Conservation (phyloP, 129 eudicot genomes). For the Pulicaria dysenterica region DNA sequence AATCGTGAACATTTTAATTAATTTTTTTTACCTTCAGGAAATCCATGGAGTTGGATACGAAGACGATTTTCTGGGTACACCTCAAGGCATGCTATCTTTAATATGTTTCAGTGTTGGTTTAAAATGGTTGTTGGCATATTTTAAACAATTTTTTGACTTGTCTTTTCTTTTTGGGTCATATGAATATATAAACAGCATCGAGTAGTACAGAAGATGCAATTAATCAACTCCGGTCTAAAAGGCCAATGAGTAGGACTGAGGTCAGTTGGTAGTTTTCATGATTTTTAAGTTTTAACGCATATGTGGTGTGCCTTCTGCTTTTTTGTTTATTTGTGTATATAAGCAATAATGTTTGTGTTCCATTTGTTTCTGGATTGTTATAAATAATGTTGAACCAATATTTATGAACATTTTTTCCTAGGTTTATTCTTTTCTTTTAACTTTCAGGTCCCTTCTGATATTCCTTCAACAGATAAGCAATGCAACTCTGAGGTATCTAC, state of each 20-base stretch:
- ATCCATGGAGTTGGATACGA: conserved; percentile 59
- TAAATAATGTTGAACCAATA: too few species aligned
- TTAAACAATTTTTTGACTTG: not conserved
- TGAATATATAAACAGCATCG: conserved; percentile 41
- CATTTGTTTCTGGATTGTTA: too few species aligned
- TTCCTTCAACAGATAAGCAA: conserved; percentile 62
- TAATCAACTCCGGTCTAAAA: conserved; percentile 72
- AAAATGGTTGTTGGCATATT: not conserved
- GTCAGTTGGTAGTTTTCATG: conserved; percentile 40
- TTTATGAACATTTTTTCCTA: too few species aligned
- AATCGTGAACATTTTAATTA: conserved; percentile 9
- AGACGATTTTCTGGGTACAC: conserved; percentile 49
- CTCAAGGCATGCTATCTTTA: conserved; percentile 45
- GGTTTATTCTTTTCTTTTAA: not conserved
- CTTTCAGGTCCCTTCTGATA: conserved; percentile 79
- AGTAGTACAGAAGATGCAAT: conserved; percentile 84
- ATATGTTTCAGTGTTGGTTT: not conserved
- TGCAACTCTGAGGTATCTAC: conserved; percentile 66
- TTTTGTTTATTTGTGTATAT: not conserved
- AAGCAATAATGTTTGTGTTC: not conserved
- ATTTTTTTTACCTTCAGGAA: conserved; percentile 50
- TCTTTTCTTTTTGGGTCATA: conserved; percentile 7
- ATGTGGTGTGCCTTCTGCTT: not conserved
- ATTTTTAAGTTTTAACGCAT: not conserved
- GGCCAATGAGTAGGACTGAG: conserved; percentile 83